These are phyloP conservation scores for Dacryopinax primogenitus DNA, from an alignment of 768 basidiomycete genomes.

Conservation along the genomic window DNA sequence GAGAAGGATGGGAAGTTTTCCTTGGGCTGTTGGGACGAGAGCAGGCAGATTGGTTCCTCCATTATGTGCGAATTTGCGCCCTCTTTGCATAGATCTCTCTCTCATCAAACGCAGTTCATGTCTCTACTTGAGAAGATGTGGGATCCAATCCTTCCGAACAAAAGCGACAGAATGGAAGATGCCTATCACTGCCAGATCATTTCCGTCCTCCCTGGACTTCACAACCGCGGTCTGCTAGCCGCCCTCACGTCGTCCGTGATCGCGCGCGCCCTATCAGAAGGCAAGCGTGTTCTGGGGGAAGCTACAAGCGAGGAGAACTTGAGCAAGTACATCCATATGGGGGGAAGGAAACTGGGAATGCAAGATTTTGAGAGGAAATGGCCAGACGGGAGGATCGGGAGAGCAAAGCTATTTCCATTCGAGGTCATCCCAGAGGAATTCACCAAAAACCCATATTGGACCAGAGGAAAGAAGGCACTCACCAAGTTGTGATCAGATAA, in stretches of 20 bases:
- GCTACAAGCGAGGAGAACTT: neutral
- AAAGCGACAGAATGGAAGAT: neutral
- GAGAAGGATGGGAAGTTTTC: neutral
- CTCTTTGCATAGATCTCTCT: neutral
- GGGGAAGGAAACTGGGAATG: neutral
- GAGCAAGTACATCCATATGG: neutral
- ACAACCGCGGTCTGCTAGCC: neutral
- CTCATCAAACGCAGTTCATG: neutral
- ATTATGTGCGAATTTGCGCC: neutral
- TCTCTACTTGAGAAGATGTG: neutral
- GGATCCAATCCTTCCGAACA: neutral
- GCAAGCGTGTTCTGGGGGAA: neutral
- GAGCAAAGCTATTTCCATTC: neutral
- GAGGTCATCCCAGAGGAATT: neutral
- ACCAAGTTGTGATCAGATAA: too few relatives aligned
- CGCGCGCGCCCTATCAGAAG: neutral
- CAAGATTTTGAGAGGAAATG: neutral
- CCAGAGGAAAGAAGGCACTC: neutral
- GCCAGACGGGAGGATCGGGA: neutral
- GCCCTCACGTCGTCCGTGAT: neutral
- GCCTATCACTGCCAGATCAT: neutral
- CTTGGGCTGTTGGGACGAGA: neutral
- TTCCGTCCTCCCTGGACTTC: neutral
- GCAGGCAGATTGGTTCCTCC: neutral
- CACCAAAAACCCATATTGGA: neutral